These are phyloP conservation scores for Penicillium corylophilum DNA, from an alignment of 2,329 filamentous ascomycete genomes.

Conservation along the genomic window DNA sequence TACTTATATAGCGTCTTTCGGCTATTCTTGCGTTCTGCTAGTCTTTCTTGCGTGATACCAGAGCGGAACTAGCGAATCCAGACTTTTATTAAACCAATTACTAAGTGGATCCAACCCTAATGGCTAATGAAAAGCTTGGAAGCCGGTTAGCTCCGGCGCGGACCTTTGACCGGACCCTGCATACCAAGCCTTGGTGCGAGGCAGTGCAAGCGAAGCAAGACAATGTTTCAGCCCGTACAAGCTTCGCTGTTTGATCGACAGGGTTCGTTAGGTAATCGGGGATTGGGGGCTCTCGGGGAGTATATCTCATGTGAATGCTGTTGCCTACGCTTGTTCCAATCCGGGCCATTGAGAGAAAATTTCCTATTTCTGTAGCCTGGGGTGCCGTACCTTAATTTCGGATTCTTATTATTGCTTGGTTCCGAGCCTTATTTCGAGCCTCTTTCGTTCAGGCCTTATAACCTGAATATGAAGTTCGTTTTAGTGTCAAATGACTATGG, in stretches of 20 bases:
- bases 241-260: conserved; percentile 26
- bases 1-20: background rate
- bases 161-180: background rate
- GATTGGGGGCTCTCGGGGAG: background rate
- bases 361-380: background rate
- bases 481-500: conserved; percentile 26
- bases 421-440: background rate
- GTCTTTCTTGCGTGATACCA: conserved; percentile 5
- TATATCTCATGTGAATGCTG: conserved; percentile 17
- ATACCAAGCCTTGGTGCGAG: conserved; percentile 3
- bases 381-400: background rate
- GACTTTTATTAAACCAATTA: background rate
- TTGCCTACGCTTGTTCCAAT: conserved; percentile 15
- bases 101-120: background rate
- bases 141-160: background rate
- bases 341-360: background rate
- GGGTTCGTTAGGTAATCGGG: conserved; percentile 19
- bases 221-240: conserved; percentile 25
- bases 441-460: background rate
- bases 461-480: conserved; percentile 8
- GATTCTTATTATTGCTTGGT: background rate
- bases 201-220: conserved; percentile 20
- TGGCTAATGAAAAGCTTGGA: background rate
- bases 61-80: too few relatives aligned
- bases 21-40: background rate